Conservation (phyloP, 2,329 filamentous ascomycete genomes). For the Rutstroemia sydowiana region DNA sequence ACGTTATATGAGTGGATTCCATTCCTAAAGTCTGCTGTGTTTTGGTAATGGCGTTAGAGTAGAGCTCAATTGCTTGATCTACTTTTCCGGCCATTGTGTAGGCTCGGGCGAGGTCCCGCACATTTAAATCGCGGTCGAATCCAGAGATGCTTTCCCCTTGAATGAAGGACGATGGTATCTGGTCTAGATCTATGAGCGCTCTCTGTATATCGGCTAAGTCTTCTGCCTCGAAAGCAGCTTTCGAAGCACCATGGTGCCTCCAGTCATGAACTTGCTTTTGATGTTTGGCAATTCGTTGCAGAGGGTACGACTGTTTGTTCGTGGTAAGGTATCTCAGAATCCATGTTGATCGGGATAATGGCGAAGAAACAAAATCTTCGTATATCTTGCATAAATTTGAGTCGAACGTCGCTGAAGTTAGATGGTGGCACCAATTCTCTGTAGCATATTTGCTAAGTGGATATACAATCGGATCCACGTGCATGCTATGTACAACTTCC, state of each 20-base stretch:
- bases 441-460: conserved; percentile 2
- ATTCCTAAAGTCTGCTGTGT: background rate
- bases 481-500: background rate
- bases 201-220: conserved; percentile 8
- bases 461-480: background rate
- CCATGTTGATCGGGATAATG: conserved; percentile 3
- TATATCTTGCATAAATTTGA: background rate
- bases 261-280: conserved; percentile 4
- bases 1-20: background rate
- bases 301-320: conserved; percentile 1
- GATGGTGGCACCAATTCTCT: conserved; percentile 6
- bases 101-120: conserved; percentile 5
- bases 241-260: background rate
- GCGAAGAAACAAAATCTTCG: background rate
- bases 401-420: background rate
- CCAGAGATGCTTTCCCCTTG: background rate
- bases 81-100: conserved; percentile 6
- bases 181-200: conserved; percentile 3
- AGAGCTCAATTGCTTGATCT: background rate
- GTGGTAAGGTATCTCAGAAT: conserved; percentile 1
- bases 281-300: conserved; percentile 5
- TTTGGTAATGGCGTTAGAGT: background rate
- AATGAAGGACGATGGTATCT: background rate
- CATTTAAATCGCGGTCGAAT: conserved; percentile 1
- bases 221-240: background rate